phyloP scores from a whole-genome alignment of 371 early-diverging fungal species.

The Apophysomyces variabilis region DNA sequence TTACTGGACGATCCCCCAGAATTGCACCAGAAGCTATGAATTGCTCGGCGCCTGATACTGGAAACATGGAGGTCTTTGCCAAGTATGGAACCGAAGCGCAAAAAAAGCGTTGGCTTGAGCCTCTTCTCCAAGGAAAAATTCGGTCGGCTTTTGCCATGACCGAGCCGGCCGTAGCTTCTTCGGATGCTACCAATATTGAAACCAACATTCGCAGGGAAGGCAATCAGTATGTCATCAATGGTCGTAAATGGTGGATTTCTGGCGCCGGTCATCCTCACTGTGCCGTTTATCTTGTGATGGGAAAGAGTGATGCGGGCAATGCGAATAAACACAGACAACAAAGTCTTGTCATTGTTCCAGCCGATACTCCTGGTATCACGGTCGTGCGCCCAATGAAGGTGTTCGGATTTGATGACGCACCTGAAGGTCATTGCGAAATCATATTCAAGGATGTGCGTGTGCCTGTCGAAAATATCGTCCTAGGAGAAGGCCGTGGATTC shows the following conservation, averaged over 20 bases:
- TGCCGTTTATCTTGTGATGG: slow-evolving; percentile 88
- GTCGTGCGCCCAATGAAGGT: slow-evolving; percentile 87
- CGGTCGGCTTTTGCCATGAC: slow-evolving; percentile 98
- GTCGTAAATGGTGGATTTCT: slow-evolving; percentile 97
- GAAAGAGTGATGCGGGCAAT: slow-evolving; percentile 80
- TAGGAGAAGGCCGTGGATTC: slow-evolving; percentile 96
- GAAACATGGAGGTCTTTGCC: slow-evolving; percentile 98
- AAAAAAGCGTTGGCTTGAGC: slow-evolving; percentile 84
- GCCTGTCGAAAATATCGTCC: slow-evolving; percentile 83
- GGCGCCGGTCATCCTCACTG: slow-evolving; percentile 94
- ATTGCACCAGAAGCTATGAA: slow-evolving; percentile 90
- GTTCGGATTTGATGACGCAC: slow-evolving; percentile 96
- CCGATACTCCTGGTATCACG: slow-evolving; percentile 83
- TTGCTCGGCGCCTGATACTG: slow-evolving; percentile 97
- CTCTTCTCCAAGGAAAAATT: slow-evolving; percentile 88
- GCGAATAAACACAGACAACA: slow-evolving; percentile 83
- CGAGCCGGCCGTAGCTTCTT: slow-evolving; percentile 90
- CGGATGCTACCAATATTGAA: slow-evolving; percentile 96
- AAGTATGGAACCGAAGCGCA: slow-evolving; percentile 91
- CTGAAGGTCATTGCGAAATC: slow-evolving; percentile 94
- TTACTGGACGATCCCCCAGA: slow-evolving; percentile 80
- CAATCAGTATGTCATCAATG: slow-evolving; percentile 85
- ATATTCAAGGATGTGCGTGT: slow-evolving; percentile 89
- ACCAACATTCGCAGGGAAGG: slow-evolving; percentile 73
- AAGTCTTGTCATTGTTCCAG: slow-evolving; percentile 89